Base-by-base conservation (phyloP, 75 land plant genomes). In the Pinus tabuliformis region DNA sequence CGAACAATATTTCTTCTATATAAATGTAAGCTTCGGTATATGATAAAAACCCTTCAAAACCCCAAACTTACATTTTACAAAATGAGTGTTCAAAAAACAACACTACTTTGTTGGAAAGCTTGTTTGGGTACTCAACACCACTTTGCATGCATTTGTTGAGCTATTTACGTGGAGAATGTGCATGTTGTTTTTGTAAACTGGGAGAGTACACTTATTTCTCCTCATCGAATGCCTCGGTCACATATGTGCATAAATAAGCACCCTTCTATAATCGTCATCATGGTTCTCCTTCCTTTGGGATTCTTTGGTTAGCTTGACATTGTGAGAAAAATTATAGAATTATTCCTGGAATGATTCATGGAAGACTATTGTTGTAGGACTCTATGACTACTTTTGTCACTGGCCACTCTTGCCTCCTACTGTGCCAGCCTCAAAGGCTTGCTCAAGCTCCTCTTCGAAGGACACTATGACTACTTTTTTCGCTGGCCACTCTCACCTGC, bases 281-380 rank as follows among this genome's bases (percentile, higher is more conserved):
- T 18, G 49, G 57, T 56, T 20, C 33, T 72, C 52, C 30, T 73
- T 15, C 26, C 54, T 73, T 24, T 58, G 42, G 33, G 22, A 14
- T 56, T 36, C 26, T 22, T 56, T 56, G 36, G 58, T 20, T 8
- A 36, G 33, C 58, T 56, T 73, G 58, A 33, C 58, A 22, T 20
- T 33, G 61, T 20, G 59, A 60, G 74, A 73, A 26, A 73, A 73
- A 58, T 73, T 52, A 58, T 20, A 56, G 74, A 73, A 73, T 73
- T 73, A n/a, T 73, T 73, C n/a, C 74, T 73, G 26, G 74, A 73
- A 56, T 73, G 74, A 4, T 58, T 58, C 57, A 73, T 58, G 4
- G 74, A 73, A 52, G 74, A 52, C 26, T 73, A 58, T 21, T 49
- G 62, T 60, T 71, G 54, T 20, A 15, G 73, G 13, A 24, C 58